Evolutionary conservation across 1,139 yeast genomes (phyloP).

Genomic region (Geotrichum fermentans): DNA sequence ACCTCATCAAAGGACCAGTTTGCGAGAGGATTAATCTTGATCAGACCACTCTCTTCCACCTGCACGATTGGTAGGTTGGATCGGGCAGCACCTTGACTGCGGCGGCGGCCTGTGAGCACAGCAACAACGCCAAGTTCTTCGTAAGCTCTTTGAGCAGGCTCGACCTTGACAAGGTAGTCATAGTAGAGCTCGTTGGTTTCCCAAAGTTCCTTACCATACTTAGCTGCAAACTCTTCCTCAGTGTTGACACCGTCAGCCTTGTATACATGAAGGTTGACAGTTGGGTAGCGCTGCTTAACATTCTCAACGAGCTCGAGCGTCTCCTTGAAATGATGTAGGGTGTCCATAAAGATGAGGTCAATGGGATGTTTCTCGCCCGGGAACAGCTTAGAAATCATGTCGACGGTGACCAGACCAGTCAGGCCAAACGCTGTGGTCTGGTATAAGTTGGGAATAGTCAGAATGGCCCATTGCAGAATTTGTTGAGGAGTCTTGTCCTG

Average conservation of each 20-base stretch:
- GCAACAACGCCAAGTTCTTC: conserved; percentile 65
- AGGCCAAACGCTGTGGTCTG: conserved; percentile 96
- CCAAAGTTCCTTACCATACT: conserved; percentile 79
- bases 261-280: conserved; percentile 52
- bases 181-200: conserved; percentile 73
- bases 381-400: conserved; percentile 63
- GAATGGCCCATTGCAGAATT: conserved; percentile 73
- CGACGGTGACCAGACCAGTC: conserved; percentile 84
- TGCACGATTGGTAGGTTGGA: conserved; percentile 71
- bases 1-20: conserved; percentile 78
- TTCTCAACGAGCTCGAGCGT: conserved; percentile 69
- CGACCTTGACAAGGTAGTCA: conserved; percentile 86
- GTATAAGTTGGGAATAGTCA: conserved; percentile 72
- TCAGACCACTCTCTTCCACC: conserved; percentile 61
- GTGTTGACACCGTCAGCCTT: conserved; percentile 55
- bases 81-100: conserved; percentile 85
- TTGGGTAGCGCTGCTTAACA: conserved; percentile 54
- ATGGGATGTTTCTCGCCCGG: conserved; percentile 43
- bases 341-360: conserved; percentile 82
- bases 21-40: conserved; percentile 86
- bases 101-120: conserved; percentile 87
- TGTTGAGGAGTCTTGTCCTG: conserved; percentile 59
- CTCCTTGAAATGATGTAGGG: conserved; percentile 89
- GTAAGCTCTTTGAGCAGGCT: conserved; percentile 86
- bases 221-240: conserved; percentile 60